Conservation (phyloP, 1,284 basidiomycete species). For the Cerioporus squamosus region DNA sequence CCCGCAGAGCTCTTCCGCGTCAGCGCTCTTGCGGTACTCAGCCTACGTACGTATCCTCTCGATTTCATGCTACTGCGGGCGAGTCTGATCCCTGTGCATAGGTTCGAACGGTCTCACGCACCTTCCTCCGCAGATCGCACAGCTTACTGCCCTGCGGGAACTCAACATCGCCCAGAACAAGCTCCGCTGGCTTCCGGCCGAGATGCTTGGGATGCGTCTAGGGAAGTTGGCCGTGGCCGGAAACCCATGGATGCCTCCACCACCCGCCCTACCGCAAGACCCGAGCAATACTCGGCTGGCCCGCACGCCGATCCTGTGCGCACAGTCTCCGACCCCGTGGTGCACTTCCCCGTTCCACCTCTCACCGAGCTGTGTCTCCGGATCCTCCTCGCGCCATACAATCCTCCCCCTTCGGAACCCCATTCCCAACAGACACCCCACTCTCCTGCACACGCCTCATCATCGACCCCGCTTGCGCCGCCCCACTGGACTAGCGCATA, state of each 20-base stretch:
- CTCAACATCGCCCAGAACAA: slow-evolving; percentile 68
- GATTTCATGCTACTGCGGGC: not conserved
- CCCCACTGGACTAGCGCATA: not conserved
- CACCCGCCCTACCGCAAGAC: slow-evolving; percentile 6
- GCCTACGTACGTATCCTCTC: slow-evolving; percentile 49
- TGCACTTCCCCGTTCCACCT: slow-evolving; percentile 41
- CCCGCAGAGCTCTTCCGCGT: slow-evolving; percentile 58
- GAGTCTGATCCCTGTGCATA: slow-evolving; percentile 26
- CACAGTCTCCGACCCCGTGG: slow-evolving; percentile 26
- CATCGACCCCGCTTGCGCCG: not conserved
- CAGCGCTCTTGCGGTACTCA: slow-evolving; percentile 55
- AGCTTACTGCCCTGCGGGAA: slow-evolving; percentile 56
- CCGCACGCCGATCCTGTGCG: slow-evolving; percentile 3
- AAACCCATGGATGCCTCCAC: slow-evolving; percentile 58
- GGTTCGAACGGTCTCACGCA: slow-evolving; percentile 59
- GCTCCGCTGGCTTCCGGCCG: slow-evolving; percentile 65
- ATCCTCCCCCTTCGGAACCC: not conserved
- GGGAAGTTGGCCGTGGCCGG: slow-evolving; percentile 50
- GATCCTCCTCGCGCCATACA: slow-evolving; percentile 42
- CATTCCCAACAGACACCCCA: not conserved
- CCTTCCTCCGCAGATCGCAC: slow-evolving; percentile 69
- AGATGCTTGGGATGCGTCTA: slow-evolving; percentile 61
- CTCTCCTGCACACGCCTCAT: not conserved
- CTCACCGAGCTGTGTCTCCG: slow-evolving; percentile 58
- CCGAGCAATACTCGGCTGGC: not conserved